These are phyloP conservation scores for Salvia splendens DNA, from an alignment of 257 asterid genomes.

Conservation along the genomic window DNA sequence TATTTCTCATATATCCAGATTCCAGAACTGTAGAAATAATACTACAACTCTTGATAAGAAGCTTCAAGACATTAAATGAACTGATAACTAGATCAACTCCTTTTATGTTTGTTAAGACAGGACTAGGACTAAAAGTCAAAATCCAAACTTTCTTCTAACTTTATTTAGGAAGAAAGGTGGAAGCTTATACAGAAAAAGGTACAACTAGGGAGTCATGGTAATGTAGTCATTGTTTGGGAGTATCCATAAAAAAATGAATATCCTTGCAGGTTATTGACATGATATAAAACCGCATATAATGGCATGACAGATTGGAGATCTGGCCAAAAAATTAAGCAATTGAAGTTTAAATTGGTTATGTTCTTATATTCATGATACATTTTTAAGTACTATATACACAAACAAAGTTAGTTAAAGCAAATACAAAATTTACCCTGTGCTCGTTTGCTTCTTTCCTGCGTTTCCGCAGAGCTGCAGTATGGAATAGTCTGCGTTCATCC, in stretches of 20 bases:
- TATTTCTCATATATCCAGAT: not conserved
- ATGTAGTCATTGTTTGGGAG: not conserved
- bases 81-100: not conserved
- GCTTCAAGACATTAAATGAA: not conserved
- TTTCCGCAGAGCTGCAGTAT: constrained; percentile 80
- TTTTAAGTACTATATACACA: not conserved
- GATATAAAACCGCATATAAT: not conserved
- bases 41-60: not conserved
- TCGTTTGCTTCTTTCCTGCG: constrained; percentile 90
- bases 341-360: not conserved
- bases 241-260: not conserved
- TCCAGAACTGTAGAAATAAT: not conserved
- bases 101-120: not conserved
- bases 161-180: not conserved
- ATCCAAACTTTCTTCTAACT: not conserved
- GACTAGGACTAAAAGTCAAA: not conserved
- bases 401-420: constrained; percentile 26
- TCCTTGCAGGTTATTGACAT: not conserved
- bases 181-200: not conserved
- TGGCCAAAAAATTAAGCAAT: constrained; percentile 6
- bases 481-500: constrained; percentile 93
- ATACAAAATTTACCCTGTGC: constrained; percentile 57
- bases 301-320: not conserved
- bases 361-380: not conserved
- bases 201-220: not conserved